Evolutionary conservation across 768 basidiomycete genomes (phyloP).

Genomic region (Tephrocybe sp.): DNA sequence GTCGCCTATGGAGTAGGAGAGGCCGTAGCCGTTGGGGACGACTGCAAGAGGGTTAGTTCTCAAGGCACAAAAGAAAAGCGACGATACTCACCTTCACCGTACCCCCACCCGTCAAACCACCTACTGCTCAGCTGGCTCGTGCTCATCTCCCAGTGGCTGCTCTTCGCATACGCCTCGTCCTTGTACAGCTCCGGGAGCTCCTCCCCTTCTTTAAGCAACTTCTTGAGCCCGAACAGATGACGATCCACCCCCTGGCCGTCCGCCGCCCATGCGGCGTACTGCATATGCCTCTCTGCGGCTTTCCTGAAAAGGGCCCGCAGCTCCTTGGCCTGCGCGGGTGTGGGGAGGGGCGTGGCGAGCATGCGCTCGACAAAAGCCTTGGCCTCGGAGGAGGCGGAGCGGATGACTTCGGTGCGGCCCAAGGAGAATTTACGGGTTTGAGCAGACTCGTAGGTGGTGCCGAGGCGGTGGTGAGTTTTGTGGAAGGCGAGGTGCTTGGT

Average conservation of each 20-base stretch:
- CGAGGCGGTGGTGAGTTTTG: slow-evolving; percentile 76
- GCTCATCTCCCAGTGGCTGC: slow-evolving; percentile 89
- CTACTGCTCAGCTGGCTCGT: slow-evolving; percentile 84
- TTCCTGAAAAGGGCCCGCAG: slow-evolving; percentile 69
- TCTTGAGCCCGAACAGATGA: slow-evolving; percentile 93
- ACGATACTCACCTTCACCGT: slow-evolving; percentile 29
- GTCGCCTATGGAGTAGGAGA: slow-evolving; percentile 88
- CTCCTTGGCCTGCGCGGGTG: slow-evolving; percentile 23
- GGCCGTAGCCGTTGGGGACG: slow-evolving; percentile 88
- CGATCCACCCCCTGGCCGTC: slow-evolving; percentile 95
- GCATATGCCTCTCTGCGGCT: slow-evolving; percentile 80
- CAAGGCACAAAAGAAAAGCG: slow-evolving; percentile 4
- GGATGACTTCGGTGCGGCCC: slow-evolving; percentile 95
- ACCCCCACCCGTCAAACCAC: slow-evolving; percentile 95
- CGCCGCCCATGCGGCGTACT: slow-evolving; percentile 89
- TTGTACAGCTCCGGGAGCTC: slow-evolving; percentile 69
- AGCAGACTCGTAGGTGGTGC: slow-evolving; percentile 88
- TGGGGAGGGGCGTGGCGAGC: slow-evolving; percentile 32
- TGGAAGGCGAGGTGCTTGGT: slow-evolving; percentile 96
- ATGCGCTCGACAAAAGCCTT: slow-evolving; percentile 91
- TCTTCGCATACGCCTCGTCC: slow-evolving; percentile 68
- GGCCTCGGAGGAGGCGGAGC: slow-evolving; percentile 79
- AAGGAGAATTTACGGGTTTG: slow-evolving; percentile 91
- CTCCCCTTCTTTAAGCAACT: slow-evolving; percentile 74
- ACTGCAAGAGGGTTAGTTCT: slow-evolving; percentile 45